Conservation (phyloP, 345 rosid genomes). For the Eucalyptus erythrocorys region DNA sequence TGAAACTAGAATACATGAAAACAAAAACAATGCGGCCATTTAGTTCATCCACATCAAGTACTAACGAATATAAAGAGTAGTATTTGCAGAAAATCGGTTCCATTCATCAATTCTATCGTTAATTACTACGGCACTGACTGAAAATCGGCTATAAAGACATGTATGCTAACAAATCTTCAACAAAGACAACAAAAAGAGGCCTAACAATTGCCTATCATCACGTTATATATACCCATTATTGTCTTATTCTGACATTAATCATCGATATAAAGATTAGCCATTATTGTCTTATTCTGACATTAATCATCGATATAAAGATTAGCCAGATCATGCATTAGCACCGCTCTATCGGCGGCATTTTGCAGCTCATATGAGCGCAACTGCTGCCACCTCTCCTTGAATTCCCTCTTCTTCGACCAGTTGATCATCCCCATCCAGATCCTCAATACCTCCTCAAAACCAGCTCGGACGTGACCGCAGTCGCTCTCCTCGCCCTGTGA, state of each 20-base stretch:
- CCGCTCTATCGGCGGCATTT: accelerated
- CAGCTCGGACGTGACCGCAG: neutral
- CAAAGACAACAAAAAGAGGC: neutral
- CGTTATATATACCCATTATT: too few relatives aligned
- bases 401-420: neutral
- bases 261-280: neutral
- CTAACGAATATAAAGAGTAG: accelerated
- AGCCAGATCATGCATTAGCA: neutral
- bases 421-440: neutral
- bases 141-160: neutral
- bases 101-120: neutral
- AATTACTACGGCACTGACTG: neutral
- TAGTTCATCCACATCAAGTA: neutral
- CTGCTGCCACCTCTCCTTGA: neutral
- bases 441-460: neutral
- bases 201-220: neutral
- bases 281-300: accelerated
- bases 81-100: neutral
- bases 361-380: neutral
- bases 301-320: neutral
- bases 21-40: accelerated
- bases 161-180: neutral
- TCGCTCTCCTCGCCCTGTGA: neutral
- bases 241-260: neutral
- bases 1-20: neutral